phyloP scores from a whole-genome alignment of 352 stramenopile species.

The Phytophthora pseudosyringae region DNA sequence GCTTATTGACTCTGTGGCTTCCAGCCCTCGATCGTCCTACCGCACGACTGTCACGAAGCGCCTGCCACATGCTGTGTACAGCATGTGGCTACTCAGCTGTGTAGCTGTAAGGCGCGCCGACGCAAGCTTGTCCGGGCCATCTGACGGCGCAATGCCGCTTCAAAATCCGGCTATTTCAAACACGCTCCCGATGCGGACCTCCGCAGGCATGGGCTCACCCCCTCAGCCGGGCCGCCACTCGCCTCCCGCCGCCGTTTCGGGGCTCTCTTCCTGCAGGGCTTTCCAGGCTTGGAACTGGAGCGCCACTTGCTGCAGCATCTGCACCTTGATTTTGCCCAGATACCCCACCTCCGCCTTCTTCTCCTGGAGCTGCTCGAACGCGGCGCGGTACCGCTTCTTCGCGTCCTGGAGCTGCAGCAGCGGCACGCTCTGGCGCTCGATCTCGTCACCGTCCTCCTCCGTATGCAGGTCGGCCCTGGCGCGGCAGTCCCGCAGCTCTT shows the following conservation, averaged over 20 bases:
- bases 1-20: neutral
- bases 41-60: too few species aligned
- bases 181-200: neutral
- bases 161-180: slow-evolving; percentile 15
- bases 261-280: slow-evolving; percentile 22
- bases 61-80: too few species aligned
- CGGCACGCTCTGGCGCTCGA: slow-evolving; percentile 15
- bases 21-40: too few species aligned
- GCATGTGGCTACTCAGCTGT: too few species aligned
- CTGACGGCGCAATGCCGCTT: slow-evolving; percentile 9
- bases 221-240: slow-evolving; percentile 18
- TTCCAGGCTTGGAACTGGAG: slow-evolving; percentile 62
- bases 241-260: slow-evolving; percentile 4
- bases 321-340: slow-evolving; percentile 62
- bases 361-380: slow-evolving; percentile 58
- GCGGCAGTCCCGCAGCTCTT: slow-evolving; percentile 31
- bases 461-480: slow-evolving; percentile 3
- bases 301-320: slow-evolving; percentile 67
- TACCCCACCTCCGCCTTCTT: slow-evolving; percentile 62
- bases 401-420: slow-evolving; percentile 61
- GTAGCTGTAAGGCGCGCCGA: neutral
- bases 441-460: slow-evolving; percentile 7
- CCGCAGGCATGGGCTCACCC: neutral
- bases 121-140: neutral
- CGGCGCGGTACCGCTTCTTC: slow-evolving; percentile 63